Percentiles rank a stretch among this genome's conserved stretches.
Conservation (phyloP, 2,329 filamentous ascomycete genomes). For the Didymella glomerata region DNA sequence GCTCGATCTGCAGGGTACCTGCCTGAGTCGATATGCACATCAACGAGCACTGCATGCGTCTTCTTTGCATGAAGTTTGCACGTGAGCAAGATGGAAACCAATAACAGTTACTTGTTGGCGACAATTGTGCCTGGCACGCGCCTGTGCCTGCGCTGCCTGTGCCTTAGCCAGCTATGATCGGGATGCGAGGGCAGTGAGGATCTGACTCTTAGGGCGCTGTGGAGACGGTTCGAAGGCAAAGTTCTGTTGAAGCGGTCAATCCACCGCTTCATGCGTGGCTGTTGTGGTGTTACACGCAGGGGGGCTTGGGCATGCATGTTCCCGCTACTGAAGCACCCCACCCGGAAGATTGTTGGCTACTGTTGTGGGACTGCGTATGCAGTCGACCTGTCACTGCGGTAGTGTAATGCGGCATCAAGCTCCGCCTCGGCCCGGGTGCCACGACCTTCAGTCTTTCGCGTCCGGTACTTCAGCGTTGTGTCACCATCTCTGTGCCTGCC, state of each 20-base stretch:
- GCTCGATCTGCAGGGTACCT: constrained; percentile 20
- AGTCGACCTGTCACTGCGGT: constrained; percentile 19
- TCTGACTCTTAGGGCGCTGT: neutral
- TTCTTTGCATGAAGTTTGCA: constrained; percentile 29
- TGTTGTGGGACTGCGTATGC: constrained; percentile 22
- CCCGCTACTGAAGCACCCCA: constrained; percentile 31
- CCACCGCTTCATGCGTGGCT: constrained; percentile 20
- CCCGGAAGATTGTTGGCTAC: constrained; percentile 35
- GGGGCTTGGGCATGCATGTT: constrained; percentile 35
- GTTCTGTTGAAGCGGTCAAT: constrained; percentile 6
- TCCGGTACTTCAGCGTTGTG: constrained; percentile 27
- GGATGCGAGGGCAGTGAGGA: neutral
- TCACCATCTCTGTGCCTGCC: constrained; percentile 24
- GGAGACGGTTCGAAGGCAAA: neutral
- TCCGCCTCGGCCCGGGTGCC: constrained; percentile 26
- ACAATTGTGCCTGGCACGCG: neutral
- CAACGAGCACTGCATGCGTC: constrained; percentile 10
- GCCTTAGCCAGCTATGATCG: neutral
- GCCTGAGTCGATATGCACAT: constrained; percentile 12
- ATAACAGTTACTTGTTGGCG: constrained; percentile 18
- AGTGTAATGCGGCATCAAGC: constrained; percentile 31
- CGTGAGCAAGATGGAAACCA: constrained; percentile 21
- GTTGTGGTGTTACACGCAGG: constrained; percentile 18
- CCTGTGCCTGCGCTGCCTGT: neutral
- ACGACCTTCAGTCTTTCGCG: constrained; percentile 21